Evolutionary conservation across 768 basidiomycete species (phyloP).

Genomic region (Naganishia friedmannii): DNA sequence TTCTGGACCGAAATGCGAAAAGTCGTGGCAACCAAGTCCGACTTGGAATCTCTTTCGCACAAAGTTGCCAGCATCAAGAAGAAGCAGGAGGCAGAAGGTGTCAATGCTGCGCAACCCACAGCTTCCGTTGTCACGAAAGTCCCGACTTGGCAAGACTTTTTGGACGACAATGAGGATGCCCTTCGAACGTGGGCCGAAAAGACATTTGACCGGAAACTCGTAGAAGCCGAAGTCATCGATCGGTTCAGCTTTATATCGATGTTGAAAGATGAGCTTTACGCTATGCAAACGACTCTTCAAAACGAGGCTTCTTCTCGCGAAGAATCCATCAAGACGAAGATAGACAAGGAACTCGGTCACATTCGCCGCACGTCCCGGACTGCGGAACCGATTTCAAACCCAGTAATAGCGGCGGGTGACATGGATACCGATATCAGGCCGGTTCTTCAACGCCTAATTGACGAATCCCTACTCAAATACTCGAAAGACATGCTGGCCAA

Average conservation of each 20-base stretch:
- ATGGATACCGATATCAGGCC: constrained; percentile 65
- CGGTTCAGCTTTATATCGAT: constrained; percentile 49
- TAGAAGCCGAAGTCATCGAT: constrained; percentile 47
- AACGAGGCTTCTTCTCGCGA: constrained; percentile 11
- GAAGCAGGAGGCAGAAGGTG: constrained; percentile 25
- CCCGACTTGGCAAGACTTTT: constrained; percentile 45
- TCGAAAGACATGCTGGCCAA: constrained; percentile 77
- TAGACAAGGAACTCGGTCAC: background rate
- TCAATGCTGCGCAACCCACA: background rate
- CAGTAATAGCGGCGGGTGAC: constrained; percentile 52
- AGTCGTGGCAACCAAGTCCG: constrained; percentile 45
- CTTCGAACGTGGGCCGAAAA: constrained; percentile 48
- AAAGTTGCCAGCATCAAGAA: constrained; percentile 36
- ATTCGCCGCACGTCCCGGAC: constrained; percentile 53
- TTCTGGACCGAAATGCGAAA: constrained; percentile 55
- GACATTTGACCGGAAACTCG: constrained; percentile 41
- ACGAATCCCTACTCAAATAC: constrained; percentile 66
- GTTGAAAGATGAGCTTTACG: constrained; percentile 49
- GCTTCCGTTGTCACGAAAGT: background rate
- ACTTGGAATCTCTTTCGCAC: constrained; percentile 36
- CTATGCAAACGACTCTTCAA: constrained; percentile 29
- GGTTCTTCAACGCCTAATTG: constrained; percentile 69
- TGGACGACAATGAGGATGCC: constrained; percentile 46
- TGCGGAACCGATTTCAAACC: background rate
- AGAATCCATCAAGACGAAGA: constrained; percentile 6